Conservation (phyloP, 208 protist species). For the Leishmania martiniquensis region DNA sequence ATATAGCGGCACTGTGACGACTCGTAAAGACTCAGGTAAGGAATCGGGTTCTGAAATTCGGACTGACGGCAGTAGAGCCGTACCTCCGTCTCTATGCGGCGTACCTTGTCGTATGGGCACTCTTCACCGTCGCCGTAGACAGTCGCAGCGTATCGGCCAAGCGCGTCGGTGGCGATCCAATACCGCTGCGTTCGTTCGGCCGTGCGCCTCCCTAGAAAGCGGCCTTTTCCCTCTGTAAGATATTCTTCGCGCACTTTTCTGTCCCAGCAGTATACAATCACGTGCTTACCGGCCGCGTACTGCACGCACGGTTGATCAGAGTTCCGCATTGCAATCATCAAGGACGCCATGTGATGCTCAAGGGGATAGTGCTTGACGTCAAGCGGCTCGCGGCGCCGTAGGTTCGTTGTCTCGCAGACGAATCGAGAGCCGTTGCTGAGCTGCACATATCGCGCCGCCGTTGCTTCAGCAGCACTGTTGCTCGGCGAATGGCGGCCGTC, state of each 20-base stretch:
- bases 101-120: slow-evolving; percentile 16
- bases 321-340: slow-evolving; percentile 3
- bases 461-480: neutral
- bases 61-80: slow-evolving; percentile 31
- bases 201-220: neutral
- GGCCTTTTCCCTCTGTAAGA: neutral
- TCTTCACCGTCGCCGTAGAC: slow-evolving; percentile 33
- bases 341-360: slow-evolving; percentile 7
- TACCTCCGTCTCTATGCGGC: slow-evolving; percentile 24
- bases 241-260: slow-evolving; percentile 9
- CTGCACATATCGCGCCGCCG: slow-evolving; percentile 25
- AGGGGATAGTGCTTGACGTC: neutral
- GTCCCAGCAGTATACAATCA: slow-evolving; percentile 23
- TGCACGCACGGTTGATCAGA: slow-evolving; percentile 8
- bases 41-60: slow-evolving; percentile 25
- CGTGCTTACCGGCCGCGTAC: neutral
- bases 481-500: neutral
- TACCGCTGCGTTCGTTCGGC: neutral
- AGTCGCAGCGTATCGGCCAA: slow-evolving; percentile 35
- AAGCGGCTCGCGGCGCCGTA: slow-evolving; percentile 5
- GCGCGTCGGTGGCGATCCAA: slow-evolving; percentile 14
- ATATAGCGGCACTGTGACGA: slow-evolving; percentile 52
- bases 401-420: slow-evolving; percentile 13
- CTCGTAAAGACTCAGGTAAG: slow-evolving; percentile 27
- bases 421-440: slow-evolving; percentile 37